phyloP scores from a whole-genome alignment of 1,139 yeast genomes.

The Yamadazyma oceani region DNA sequence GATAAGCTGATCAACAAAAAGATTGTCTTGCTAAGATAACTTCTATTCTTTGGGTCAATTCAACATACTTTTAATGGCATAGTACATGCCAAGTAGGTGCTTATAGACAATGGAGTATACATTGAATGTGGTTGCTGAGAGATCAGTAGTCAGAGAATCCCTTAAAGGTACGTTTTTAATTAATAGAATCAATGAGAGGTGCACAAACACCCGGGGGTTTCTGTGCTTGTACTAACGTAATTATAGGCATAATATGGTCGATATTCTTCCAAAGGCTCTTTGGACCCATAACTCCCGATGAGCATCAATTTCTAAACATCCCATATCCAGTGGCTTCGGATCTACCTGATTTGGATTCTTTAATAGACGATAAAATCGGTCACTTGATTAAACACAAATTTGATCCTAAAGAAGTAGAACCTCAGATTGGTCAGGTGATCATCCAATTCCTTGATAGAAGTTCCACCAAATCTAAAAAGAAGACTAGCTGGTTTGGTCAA shows the following conservation, averaged over 20 bases:
- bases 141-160: conserved; percentile 45
- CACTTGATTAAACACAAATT: conserved; percentile 33
- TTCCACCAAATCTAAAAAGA: conserved; percentile 31
- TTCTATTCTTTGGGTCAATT: no score
- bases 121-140: conserved; percentile 39
- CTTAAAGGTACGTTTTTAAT: conserved; percentile 47
- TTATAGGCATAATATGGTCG: conserved; percentile 59
- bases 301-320: conserved; percentile 42
- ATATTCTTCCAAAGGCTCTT: conserved; percentile 70
- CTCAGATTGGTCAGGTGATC: conserved; percentile 23
- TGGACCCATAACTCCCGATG: conserved; percentile 62
- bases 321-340: conserved; percentile 47
- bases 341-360: conserved; percentile 43
- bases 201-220: neutral
- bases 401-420: conserved; percentile 10
- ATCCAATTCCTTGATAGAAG: conserved; percentile 31
- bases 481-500: conserved; percentile 45
- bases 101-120: conserved; percentile 32
- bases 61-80: no score
- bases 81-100: no score
- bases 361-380: conserved; percentile 43
- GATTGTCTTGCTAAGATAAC: no score
- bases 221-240: conserved; percentile 18
- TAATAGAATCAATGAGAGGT: neutral
- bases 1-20: no score